phyloP scores from a whole-genome alignment of 2,329 filamentous ascomycete genomes.

The Tolypocladium nubicola region DNA sequence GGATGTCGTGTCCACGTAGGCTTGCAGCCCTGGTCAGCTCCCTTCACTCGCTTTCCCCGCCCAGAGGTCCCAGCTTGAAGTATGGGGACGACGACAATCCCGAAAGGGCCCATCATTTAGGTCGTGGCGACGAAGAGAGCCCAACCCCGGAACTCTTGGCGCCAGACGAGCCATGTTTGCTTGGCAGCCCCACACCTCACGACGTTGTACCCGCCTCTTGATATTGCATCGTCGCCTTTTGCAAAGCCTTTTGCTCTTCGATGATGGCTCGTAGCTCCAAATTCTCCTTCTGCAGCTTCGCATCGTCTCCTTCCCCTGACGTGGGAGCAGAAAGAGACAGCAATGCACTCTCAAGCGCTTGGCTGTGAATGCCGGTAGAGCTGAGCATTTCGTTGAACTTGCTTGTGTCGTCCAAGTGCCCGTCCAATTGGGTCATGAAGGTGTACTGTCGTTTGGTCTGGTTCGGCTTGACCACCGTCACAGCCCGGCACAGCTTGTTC shows the following conservation, averaged over 20 bases:
- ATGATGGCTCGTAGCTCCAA: constrained; percentile 34
- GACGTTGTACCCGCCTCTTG: neutral
- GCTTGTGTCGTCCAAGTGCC: constrained; percentile 26
- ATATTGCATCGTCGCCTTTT: constrained; percentile 8
- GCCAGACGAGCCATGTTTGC: neutral
- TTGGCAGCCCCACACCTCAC: neutral
- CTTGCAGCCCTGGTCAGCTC: neutral
- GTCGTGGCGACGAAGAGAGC: neutral
- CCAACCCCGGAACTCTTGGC: neutral
- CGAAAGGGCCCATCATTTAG: neutral
- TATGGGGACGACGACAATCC: neutral
- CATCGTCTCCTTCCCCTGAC: constrained; percentile 6
- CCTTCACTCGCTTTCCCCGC: neutral
- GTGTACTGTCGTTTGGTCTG: constrained; percentile 55
- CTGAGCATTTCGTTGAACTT: constrained; percentile 34
- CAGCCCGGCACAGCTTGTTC: constrained; percentile 32
- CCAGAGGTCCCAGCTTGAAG: neutral
- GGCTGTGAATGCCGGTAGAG: constrained; percentile 34
- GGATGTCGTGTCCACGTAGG: neutral
- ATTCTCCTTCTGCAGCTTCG: constrained; percentile 24
- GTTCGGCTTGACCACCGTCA: constrained; percentile 70
- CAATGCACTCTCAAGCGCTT: constrained; percentile 39
- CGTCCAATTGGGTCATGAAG: constrained; percentile 52
- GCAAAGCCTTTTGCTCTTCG: constrained; percentile 26
- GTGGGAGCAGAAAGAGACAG: constrained; percentile 27